Evolutionary conservation across 164 flowering plant genomes (phyloP).

Genomic region (Berberis vulgaris): DNA sequence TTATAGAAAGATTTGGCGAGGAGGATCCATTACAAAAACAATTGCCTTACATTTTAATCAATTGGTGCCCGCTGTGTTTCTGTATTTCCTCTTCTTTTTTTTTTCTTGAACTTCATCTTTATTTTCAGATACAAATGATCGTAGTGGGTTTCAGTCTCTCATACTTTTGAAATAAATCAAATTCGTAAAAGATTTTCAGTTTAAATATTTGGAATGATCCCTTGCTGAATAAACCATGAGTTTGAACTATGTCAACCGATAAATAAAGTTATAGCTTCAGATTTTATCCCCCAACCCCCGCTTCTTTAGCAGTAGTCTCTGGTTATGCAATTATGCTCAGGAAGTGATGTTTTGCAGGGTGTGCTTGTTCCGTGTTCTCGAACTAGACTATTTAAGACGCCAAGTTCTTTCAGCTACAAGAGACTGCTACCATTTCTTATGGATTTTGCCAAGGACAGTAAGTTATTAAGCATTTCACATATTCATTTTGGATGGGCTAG

Average conservation of each 20-base stretch:
- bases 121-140: too few species aligned
- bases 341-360: constrained; percentile 12
- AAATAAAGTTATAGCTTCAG: too few species aligned
- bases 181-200: not conserved
- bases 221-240: not conserved
- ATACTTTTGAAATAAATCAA: not conserved
- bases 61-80: too few species aligned
- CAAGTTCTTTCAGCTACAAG: constrained; percentile 42
- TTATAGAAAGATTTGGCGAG: too few species aligned
- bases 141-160: not conserved
- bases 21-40: too few species aligned
- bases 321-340: not conserved
- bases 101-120: too few species aligned
- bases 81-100: too few species aligned
- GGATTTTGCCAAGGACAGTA: constrained; percentile 35
- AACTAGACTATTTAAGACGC: constrained; percentile 28
- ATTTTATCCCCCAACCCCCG: too few species aligned
- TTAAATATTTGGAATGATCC: not conserved
- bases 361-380: constrained; percentile 25
- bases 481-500: not conserved
- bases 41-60: too few species aligned
- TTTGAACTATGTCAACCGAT: not conserved
- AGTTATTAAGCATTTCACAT: constrained; percentile 7
- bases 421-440: constrained; percentile 57
- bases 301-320: not conserved